Conservation (phyloP, 345 rosid genomes). For the Boechera retrofracta region DNA sequence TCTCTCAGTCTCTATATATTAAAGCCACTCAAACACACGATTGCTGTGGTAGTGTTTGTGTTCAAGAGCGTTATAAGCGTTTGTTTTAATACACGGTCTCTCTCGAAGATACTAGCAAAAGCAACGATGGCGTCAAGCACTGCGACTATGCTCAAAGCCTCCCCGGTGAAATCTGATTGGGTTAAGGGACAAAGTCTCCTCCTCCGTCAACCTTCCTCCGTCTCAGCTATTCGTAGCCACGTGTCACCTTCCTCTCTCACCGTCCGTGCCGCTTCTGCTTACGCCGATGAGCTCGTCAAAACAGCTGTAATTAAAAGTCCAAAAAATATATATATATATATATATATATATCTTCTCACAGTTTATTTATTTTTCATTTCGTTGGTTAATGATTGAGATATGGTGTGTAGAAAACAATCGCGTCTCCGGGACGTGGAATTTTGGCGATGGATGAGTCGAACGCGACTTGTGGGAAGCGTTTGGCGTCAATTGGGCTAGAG, state of each 20-base stretch:
- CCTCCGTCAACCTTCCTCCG: slow-evolving; percentile 58
- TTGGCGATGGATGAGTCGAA: slow-evolving; percentile 98
- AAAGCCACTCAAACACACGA: slow-evolving; percentile 15
- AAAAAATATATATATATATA: no score
- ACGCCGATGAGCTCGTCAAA: slow-evolving; percentile 92
- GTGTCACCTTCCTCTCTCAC: slow-evolving; percentile 51
- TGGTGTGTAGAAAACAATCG: slow-evolving; percentile 67
- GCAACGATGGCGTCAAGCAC: slow-evolving; percentile 69
- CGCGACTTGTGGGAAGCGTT: slow-evolving; percentile 94
- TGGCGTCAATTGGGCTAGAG: slow-evolving; percentile 89
- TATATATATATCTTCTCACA: no score
- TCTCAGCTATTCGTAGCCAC: slow-evolving; percentile 55
- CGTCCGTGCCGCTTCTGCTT: slow-evolving; percentile 76
- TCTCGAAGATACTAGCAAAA: slow-evolving; percentile 7
- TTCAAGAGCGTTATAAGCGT: slow-evolving; percentile 5
- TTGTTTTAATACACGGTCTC: background rate
- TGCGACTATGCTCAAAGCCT: slow-evolving; percentile 76
- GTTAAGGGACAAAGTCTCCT: slow-evolving; percentile 66
- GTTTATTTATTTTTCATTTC: background rate
- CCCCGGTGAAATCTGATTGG: slow-evolving; percentile 80
- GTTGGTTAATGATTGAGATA: background rate
- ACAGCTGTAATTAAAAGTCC: slow-evolving; percentile 59
- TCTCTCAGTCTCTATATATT: slow-evolving; percentile 6
- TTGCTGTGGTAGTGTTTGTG: background rate
- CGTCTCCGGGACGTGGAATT: slow-evolving; percentile 93